phyloP scores from a whole-genome alignment of 371 early-diverging fungal genomes.

The Parasitella parasitica region DNA sequence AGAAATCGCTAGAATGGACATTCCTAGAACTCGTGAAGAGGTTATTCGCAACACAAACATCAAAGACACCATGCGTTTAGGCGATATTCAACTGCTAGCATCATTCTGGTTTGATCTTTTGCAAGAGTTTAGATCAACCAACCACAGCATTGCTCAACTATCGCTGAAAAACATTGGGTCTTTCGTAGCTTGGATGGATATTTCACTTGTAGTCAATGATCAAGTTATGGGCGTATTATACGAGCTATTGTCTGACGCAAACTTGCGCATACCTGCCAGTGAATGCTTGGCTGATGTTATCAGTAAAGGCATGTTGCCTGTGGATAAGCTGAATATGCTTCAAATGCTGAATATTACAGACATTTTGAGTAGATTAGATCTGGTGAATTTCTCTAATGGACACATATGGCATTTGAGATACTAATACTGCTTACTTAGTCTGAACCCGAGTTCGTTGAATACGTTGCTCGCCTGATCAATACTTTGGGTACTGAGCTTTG shows the following conservation, averaged over 20 bases:
- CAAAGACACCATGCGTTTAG: conserved; percentile 92
- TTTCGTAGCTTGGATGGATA: conserved; percentile 91
- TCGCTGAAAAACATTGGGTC: conserved; percentile 67
- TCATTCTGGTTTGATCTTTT: conserved; percentile 77
- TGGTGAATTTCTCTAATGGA: conserved; percentile 27
- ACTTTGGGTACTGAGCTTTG: conserved; percentile 81
- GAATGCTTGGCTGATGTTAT: conserved; percentile 84
- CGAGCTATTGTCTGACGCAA: conserved; percentile 59
- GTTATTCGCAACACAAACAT: conserved; percentile 74
- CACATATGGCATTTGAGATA: background rate
- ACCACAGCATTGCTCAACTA: conserved; percentile 60
- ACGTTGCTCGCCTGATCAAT: conserved; percentile 82
- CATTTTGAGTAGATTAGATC: conserved; percentile 56
- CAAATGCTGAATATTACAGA: conserved; percentile 75
- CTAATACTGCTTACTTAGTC: conserved; percentile 31
- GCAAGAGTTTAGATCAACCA: conserved; percentile 52
- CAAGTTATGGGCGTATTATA: conserved; percentile 78
- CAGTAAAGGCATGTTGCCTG: conserved; percentile 88
- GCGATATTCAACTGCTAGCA: conserved; percentile 75
- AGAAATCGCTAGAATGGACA: conserved; percentile 81
- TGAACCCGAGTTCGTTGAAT: conserved; percentile 78
- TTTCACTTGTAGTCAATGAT: conserved; percentile 84
- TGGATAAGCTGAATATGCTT: conserved; percentile 85
- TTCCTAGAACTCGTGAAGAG: conserved; percentile 73
- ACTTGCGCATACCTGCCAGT: conserved; percentile 72